Base-by-base conservation (phyloP, 2,329 filamentous ascomycete genomes). In the Ascochyta rabiei region DNA sequence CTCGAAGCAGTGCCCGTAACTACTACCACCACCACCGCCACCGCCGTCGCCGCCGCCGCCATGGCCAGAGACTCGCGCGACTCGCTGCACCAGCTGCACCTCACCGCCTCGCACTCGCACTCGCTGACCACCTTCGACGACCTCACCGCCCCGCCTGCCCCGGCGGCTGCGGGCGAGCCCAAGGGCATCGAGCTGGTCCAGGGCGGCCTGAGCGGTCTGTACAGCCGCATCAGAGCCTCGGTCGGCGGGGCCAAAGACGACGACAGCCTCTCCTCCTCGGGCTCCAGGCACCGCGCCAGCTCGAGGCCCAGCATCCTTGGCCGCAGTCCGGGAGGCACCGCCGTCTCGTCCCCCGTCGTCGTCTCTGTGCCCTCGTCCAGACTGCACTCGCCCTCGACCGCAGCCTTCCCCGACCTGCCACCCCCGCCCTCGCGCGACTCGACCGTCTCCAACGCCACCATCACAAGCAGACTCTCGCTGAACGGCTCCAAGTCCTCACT, bases 111-210 rank as follows among this genome's bases (percentile, higher is more conserved):
- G 69, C 89, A 90, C 71, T 90, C 90, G 30, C 89, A 89, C 59
- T 85, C 87, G 30, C 81, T 98, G 42, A 98, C 93, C 2, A 96
- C 92, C 8, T 98, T 98, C 77, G 96, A 96, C 76, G 93, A 97
- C 70, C 93, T 96, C 68, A 90, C 89, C 0, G 83, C 88, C 1
- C 87, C 88, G 5, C 87, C 89, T 0, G 79, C 81, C 2, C 80
- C 83, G 1, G 77, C 84, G 1, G 79, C 82, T 1, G 76, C 80
- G 13, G 76, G 81, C 21, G 91, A 96, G 65, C 85, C 81, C 54
- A 91, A 91, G 71, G 84, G 84, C 8, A 80, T 90, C 33, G 91
- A 96, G 54, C 76, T 89, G 35, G 86, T 95, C 19, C 90, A 95
- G 59, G 90, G 93, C 74, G 91, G 93, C 4, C 80, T 98, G 41